Percentiles rank a stretch among this genome's conserved stretches.
Evolutionary conservation across 768 basidiomycete species (phyloP).

Genomic region (Chlorophyllum brunneum): DNA sequence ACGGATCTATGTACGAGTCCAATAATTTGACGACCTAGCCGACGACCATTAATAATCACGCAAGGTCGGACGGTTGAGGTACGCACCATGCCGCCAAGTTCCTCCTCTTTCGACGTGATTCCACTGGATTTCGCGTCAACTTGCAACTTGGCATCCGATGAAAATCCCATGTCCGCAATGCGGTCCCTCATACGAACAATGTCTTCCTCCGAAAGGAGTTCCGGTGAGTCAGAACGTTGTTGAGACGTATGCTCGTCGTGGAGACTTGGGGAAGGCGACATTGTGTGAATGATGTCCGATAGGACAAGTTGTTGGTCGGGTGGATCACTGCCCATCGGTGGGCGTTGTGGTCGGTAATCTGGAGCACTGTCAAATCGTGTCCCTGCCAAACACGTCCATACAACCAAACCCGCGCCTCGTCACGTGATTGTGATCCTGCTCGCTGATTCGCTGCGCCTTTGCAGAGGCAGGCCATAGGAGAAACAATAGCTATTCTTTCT

Average conservation of each 20-base stretch:
- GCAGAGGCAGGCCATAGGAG: too few species aligned
- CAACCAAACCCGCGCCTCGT: constrained; percentile 9
- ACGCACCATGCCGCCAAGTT: constrained; percentile 56
- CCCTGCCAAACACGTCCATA: constrained; percentile 12
- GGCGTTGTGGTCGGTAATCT: constrained; percentile 9
- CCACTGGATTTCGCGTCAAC: too few species aligned
- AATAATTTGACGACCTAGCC: constrained; percentile 43
- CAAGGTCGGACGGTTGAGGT: background rate
- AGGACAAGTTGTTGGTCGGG: constrained; percentile 38
- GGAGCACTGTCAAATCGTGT: constrained; percentile 13
- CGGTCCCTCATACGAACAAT: constrained; percentile 44
- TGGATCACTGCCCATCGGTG: constrained; percentile 15
- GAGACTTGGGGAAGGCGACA: constrained; percentile 47
- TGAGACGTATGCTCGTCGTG: constrained; percentile 10
- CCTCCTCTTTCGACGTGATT: constrained; percentile 39
- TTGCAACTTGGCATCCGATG: constrained; percentile 7
- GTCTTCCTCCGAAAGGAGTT: constrained; percentile 42
- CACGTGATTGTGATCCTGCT: constrained; percentile 8
- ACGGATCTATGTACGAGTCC: constrained; percentile 32
- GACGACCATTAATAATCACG: background rate
- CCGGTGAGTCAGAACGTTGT: constrained; percentile 17
- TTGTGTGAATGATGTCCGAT: constrained; percentile 52
- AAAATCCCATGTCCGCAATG: constrained; percentile 39
- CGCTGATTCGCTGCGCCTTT: background rate
- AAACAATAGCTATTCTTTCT: too few species aligned